Percentiles rank a stretch among this genome's conserved stretches.
These are phyloP conservation scores for Phaeosphaeriaceae sp. DNA, from an alignment of 2,329 filamentous ascomycete species.

Conservation along the genomic window DNA sequence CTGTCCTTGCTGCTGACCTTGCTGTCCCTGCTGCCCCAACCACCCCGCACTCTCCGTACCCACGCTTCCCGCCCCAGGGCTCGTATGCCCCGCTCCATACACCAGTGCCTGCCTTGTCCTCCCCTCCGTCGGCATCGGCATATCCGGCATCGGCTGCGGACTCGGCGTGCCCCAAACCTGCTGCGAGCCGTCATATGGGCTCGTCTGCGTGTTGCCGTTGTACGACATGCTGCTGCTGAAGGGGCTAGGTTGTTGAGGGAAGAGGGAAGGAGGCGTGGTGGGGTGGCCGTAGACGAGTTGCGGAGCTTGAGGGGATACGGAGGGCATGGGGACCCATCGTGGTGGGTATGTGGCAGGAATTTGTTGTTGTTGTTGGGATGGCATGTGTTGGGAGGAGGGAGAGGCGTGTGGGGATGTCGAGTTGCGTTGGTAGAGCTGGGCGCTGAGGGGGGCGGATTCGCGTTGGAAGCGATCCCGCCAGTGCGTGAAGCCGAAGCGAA, in stretches of 20 bases:
- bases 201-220: slow-evolving; percentile 5
- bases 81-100: slow-evolving; percentile 31
- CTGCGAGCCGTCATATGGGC: slow-evolving; percentile 2
- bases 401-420: slow-evolving; percentile 34
- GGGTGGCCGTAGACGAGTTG: slow-evolving; percentile 35
- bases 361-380: slow-evolving; percentile 4
- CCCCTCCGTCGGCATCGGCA: slow-evolving; percentile 42
- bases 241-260: slow-evolving; percentile 32
- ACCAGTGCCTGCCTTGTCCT: slow-evolving; percentile 39
- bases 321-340: slow-evolving; percentile 37
- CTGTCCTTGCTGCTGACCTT: background rate
- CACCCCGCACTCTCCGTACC: background rate
- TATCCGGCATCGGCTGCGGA: slow-evolving; percentile 37
- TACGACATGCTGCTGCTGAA: slow-evolving; percentile 20
- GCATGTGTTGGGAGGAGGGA: slow-evolving; percentile 23
- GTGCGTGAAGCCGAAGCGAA: slow-evolving; percentile 58
- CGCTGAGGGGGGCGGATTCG: slow-evolving; percentile 51
- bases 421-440: slow-evolving; percentile 50
- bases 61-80: slow-evolving; percentile 8
- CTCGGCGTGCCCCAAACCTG: slow-evolving; percentile 33
- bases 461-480: slow-evolving; percentile 58
- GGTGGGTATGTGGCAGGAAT: slow-evolving; percentile 20
- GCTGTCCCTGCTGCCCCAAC: background rate
- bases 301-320: slow-evolving; percentile 29
- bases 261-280: slow-evolving; percentile 39